Evolutionary conservation across 2,329 filamentous ascomycete genomes (phyloP), one percentile per base, ranked within the genome.

Genomic region (Cordyceps fumosorosea): DNA sequence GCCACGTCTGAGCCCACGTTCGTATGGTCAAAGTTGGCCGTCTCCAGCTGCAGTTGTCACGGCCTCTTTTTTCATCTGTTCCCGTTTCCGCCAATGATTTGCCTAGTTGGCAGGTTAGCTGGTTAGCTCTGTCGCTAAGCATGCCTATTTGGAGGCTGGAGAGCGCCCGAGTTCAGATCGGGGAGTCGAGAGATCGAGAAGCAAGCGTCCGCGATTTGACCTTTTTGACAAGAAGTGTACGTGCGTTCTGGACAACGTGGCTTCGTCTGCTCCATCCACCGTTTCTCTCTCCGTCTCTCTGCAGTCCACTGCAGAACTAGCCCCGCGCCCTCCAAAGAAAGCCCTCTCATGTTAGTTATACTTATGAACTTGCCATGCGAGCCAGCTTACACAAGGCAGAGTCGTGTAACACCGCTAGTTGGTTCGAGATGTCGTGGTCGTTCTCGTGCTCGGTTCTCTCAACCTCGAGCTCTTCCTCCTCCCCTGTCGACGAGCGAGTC

Each of bases 1-100:
- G 56, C 56, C 56, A 59, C 56, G 34, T 44, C 16, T 26, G 34
- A 44, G 56, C 47, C 34, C 45, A 45, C 22, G 34, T 59, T 52
- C 26, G 34, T 16, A 59, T 29, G 32, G 42, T 51, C 56, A 44
- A 8, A 29, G 29, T 29, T 29, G 47, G 29, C 20, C 34, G 16
- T 29, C 47, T 51, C 29, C 47, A 20, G 47, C 18, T 12, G 16
- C 22, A 16, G 45, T 24, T 34, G 4, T 14, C 55, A 34, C 26
- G n/a, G 29, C 22, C 14, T 20, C 8, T 11, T 20, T 52, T 40
- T 18, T 32, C 22, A 12, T 34, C 20, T 20, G 44, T n/a, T 47
- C 44, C 26, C 34, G 20, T 4, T 20, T 44, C 22, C 16, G 22
- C 56, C 24, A 51, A 40, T 57, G 12, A 20, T 18, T 48, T 14